These are phyloP conservation scores for Pythium rishiriense DNA, from an alignment of 352 stramenopile genomes.

Conservation along the genomic window DNA sequence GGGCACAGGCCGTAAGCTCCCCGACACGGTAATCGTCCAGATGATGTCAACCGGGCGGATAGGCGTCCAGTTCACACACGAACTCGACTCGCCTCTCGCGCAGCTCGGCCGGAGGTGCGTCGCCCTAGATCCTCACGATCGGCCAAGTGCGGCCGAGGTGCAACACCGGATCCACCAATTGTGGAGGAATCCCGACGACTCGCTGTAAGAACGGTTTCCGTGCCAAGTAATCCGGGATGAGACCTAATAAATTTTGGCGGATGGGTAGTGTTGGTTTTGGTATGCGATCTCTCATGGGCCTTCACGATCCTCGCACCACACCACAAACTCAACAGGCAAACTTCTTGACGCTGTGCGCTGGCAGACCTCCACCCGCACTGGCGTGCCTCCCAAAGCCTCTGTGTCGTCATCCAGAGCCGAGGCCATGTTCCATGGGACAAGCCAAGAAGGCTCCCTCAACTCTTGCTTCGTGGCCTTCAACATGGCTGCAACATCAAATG, in stretches of 20 bases:
- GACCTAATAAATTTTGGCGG: too few species aligned
- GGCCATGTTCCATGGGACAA: neutral
- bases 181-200: neutral
- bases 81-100: neutral
- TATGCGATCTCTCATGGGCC: too few species aligned
- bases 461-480: neutral
- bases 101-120: constrained; percentile 18
- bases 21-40: constrained; percentile 17
- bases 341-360: neutral
- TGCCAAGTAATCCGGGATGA: too few species aligned
- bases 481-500: too few species aligned
- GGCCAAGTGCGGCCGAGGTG: constrained; percentile 17
- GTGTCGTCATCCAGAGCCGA: neutral
- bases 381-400: neutral
- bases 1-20: constrained; percentile 15
- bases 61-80: constrained; percentile 18
- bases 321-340: neutral
- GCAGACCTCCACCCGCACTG: neutral
- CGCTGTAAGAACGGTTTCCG: neutral
- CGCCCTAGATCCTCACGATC: constrained; percentile 13
- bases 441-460: neutral
- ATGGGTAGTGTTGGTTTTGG: too few species aligned
- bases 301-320: too few species aligned
- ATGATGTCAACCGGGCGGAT: constrained; percentile 16
- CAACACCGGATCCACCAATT: constrained; percentile 21